A percentile compares a stretch with the other conserved stretches of the same genome.
phyloP scores from a whole-genome alignment of 148 eudicot species.

The Oxyria digyna region DNA sequence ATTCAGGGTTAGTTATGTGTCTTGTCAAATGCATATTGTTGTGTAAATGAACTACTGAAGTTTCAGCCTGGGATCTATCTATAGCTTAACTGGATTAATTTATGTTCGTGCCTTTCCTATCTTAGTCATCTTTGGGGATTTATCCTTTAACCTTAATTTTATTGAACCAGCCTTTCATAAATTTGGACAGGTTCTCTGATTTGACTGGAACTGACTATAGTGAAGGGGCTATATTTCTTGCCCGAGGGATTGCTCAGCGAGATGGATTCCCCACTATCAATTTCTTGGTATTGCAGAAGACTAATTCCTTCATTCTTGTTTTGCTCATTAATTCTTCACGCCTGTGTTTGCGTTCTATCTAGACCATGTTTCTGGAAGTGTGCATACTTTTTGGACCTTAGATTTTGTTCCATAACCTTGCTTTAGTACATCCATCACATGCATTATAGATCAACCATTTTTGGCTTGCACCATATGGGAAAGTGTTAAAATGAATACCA shows the following conservation, averaged over 20 bases:
- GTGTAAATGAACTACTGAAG: conserved; percentile 2
- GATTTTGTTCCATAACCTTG: neutral
- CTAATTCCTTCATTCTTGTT: neutral
- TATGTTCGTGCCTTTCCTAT: neutral
- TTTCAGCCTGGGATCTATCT: neutral
- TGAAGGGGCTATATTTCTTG: conserved; percentile 91
- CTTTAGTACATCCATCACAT: neutral
- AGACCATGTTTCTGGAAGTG: neutral
- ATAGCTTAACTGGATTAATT: neutral
- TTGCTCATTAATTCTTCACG: neutral
- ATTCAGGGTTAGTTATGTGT: neutral
- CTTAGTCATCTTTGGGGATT: neutral
- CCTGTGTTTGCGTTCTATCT: neutral
- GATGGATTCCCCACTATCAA: conserved; percentile 57
- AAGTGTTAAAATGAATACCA: neutral
- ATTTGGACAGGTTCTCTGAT: conserved; percentile 66
- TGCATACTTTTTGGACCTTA: neutral
- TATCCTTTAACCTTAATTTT: neutral
- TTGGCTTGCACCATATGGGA: neutral
- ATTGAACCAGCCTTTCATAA: neutral
- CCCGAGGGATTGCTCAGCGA: conserved; percentile 82
- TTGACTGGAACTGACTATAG: conserved; percentile 91
- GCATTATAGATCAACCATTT: neutral
- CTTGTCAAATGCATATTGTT: neutral
- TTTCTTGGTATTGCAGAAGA: conserved; percentile 46